Evolutionary conservation across 495 filamentous ascomycete genomes (phyloP), one percentile per base, ranked within the genome.

Genomic region (Penicillium riverlandense): DNA sequence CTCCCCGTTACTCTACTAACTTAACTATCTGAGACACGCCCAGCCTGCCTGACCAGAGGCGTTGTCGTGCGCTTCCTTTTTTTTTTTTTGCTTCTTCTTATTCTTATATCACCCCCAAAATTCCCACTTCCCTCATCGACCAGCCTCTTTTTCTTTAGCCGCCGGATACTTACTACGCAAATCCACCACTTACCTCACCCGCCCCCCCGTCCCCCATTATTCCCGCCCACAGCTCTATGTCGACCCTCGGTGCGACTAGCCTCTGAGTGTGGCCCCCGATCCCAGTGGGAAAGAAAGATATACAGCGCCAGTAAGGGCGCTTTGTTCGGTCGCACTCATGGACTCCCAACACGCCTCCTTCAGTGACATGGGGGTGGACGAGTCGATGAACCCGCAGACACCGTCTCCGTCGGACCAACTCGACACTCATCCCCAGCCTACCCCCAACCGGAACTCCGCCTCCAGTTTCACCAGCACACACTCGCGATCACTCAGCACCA

Each of bases 401-500:
- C 60, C 50, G 38, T 52, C 46, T 29, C 43, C 59, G 16, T 47
- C 64, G n/a, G 60, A 62, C 14, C 58, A 64, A 38, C 47, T 70
- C 39, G 56, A 49, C 50, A 53, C 49, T 40, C 65, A 44, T 58
- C 59, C 47, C 34, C 64, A 45, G 42, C 43, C 52, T 29, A 48
- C 50, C n/a, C 22, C 22, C 22, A 49, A 31, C 36, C 67, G 63
- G 49, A 59, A 63, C 39, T 57, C 67, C 9, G 49, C 65, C 39
- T 53, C 59, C 32, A 55, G 52, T 28, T 57, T 70, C 29, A 49
- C 59, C 28, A 64, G 65, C 36, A 57, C 63, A 35, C 73, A 74
- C 33, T 67, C 72, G 12, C 65, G 66, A 48, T 70, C 75, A 29
- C 72, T 79, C 32, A 68, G 72, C 32, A 72, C 74, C 4, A 72